Percentiles rank a stretch among this genome's conserved stretches.
phyloP scores from a whole-genome alignment of 2,329 filamentous ascomycete genomes.

The Dactylonectria estremocensis region DNA sequence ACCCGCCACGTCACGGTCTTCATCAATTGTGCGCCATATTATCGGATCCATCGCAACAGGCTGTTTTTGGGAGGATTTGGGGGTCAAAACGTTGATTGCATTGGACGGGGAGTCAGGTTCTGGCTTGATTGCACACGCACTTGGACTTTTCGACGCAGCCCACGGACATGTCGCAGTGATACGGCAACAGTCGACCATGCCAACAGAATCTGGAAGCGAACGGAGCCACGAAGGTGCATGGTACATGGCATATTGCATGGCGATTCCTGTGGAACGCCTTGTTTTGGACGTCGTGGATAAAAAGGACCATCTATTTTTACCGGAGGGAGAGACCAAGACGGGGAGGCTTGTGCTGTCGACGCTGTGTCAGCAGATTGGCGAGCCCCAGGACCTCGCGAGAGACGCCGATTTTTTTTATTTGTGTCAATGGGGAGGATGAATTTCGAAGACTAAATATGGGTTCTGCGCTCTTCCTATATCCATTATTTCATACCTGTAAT shows the following conservation, averaged over 20 bases:
- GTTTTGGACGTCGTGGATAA: constrained; percentile 47
- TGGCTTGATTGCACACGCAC: constrained; percentile 50
- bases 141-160: constrained; percentile 43
- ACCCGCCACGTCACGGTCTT: constrained; percentile 29
- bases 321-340: constrained; percentile 42
- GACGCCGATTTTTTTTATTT: constrained; percentile 43
- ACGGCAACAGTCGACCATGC: constrained; percentile 33
- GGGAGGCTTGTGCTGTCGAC: constrained; percentile 35
- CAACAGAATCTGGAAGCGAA: constrained; percentile 38
- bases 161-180: constrained; percentile 42
- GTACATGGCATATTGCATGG: constrained; percentile 45
- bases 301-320: constrained; percentile 41
- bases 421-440: constrained; percentile 46
- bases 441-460: constrained; percentile 48
- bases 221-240: constrained; percentile 43
- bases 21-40: constrained; percentile 34
- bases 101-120: constrained; percentile 58
- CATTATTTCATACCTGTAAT: constrained; percentile 51
- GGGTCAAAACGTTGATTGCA: constrained; percentile 52
- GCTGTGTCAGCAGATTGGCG: constrained; percentile 36
- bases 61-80: constrained; percentile 39
- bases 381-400: constrained; percentile 46
- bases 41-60: constrained; percentile 39
- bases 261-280: constrained; percentile 44
- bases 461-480: constrained; percentile 49